Conservation (phyloP, 2,329 filamentous ascomycete species). For the Proliferodiscus dingleyae region DNA sequence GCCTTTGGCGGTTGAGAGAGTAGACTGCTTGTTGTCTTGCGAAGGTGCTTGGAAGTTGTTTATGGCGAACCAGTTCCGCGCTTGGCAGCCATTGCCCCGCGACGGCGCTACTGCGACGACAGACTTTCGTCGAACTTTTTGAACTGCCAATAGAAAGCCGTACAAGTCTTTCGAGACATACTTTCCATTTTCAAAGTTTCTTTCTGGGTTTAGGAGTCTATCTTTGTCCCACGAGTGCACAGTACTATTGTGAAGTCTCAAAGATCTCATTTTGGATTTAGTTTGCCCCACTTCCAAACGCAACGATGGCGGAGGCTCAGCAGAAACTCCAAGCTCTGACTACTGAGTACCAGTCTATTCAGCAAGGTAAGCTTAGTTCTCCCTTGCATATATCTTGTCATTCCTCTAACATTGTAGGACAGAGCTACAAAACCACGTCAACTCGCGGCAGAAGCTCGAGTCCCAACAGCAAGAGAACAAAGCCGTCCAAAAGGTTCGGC, state of each 20-base stretch:
- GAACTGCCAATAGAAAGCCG: background rate
- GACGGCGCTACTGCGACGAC: constrained; percentile 19
- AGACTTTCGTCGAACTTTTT: constrained; percentile 14
- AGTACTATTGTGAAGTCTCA: background rate
- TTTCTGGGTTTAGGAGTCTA: background rate
- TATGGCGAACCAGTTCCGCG: constrained; percentile 11
- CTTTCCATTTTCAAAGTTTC: background rate
- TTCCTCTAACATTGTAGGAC: constrained; percentile 9
- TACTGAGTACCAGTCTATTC: constrained; percentile 81
- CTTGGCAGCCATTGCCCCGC: constrained; percentile 21
- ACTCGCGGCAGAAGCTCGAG: constrained; percentile 84
- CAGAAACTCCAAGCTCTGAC: constrained; percentile 76
- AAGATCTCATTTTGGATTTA: background rate
- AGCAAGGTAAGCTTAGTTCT: constrained; percentile 56
- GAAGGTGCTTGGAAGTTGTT: constrained; percentile 8
- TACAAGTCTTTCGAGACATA: background rate
- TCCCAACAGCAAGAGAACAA: constrained; percentile 91
- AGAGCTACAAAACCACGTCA: constrained; percentile 77
- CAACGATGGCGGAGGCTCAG: constrained; percentile 66
- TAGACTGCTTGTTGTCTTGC: constrained; percentile 5
- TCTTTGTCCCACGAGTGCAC: background rate
- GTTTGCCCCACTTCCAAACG: constrained; percentile 1
- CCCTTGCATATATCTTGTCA: background rate
- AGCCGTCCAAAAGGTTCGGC: constrained; percentile 70
- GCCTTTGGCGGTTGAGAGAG: background rate